Percentiles rank a stretch among this genome's conserved stretches.
Conservation (phyloP, 1,284 basidiomycete species). For the Lignosus rhinocerotis region DNA sequence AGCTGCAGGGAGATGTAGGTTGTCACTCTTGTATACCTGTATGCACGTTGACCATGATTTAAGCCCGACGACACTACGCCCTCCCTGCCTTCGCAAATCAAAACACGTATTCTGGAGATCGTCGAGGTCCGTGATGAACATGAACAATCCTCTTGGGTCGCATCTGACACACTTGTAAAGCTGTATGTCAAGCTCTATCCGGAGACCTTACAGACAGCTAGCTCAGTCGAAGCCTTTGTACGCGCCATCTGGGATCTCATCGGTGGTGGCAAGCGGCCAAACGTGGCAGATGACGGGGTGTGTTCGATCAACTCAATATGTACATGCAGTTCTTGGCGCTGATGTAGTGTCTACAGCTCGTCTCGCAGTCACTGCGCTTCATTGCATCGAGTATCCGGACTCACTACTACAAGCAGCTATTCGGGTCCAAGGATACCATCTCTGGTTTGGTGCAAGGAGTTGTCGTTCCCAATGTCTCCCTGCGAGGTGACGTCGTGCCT, state of each 20-base stretch:
- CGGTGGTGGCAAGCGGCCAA: constrained; percentile 68
- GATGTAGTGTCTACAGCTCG: constrained; percentile 54
- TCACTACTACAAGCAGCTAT: constrained; percentile 72
- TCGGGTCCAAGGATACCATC: constrained; percentile 78
- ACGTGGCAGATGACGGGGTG: constrained; percentile 81
- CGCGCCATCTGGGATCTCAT: constrained; percentile 91
- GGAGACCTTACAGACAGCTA: constrained; percentile 74
- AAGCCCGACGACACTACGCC: constrained; percentile 87
- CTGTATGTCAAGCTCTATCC: constrained; percentile 91
- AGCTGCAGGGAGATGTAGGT: constrained; percentile 73
- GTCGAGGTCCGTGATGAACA: constrained; percentile 55
- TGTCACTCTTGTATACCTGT: constrained; percentile 1
- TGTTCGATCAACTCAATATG: constrained; percentile 26
- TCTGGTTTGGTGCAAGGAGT: constrained; percentile 87
- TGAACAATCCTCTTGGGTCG: too few relatives aligned
- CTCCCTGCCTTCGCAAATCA: constrained; percentile 83
- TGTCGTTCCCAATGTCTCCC: constrained; percentile 88
- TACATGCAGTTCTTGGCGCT: background rate
- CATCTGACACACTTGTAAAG: constrained; percentile 38
- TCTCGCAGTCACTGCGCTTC: constrained; percentile 92
- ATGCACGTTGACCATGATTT: constrained; percentile 14
- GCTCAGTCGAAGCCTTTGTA: constrained; percentile 82
- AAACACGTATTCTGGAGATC: constrained; percentile 90
- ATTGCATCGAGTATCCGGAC: constrained; percentile 92
- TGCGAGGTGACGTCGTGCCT: constrained; percentile 51